Conservation (phyloP, 2,329 filamentous ascomycete species). For the Apiospora sp. region DNA sequence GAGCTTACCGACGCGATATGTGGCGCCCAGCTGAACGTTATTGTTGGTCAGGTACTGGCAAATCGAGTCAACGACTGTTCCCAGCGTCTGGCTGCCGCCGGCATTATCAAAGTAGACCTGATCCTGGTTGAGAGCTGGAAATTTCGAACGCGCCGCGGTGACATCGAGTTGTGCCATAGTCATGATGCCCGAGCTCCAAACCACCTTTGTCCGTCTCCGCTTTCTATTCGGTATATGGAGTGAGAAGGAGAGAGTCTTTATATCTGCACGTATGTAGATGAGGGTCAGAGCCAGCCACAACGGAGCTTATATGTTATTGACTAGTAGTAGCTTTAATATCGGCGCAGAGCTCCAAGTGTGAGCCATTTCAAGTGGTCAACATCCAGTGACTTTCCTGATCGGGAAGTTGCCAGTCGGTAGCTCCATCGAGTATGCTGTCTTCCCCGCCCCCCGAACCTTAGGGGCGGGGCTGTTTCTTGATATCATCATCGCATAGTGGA, state of each 20-base stretch:
- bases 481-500: slow-evolving; percentile 6
- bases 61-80: slow-evolving; percentile 71
- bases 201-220: neutral
- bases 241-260: neutral
- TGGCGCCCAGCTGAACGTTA: slow-evolving; percentile 80
- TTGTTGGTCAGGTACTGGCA: slow-evolving; percentile 69
- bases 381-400: neutral
- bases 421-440: slow-evolving; percentile 5
- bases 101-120: slow-evolving; percentile 83
- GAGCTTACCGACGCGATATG: slow-evolving; percentile 66
- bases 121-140: slow-evolving; percentile 71
- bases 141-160: slow-evolving; percentile 62
- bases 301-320: neutral
- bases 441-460: neutral
- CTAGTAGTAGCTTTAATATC: neutral
- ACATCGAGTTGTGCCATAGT: slow-evolving; percentile 58
- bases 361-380: neutral
- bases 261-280: neutral
- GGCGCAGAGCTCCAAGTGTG: neutral
- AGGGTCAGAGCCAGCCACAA: neutral
- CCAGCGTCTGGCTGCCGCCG: slow-evolving; percentile 76
- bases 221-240: neutral
- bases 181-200: neutral
- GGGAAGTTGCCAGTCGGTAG: slow-evolving; percentile 1
- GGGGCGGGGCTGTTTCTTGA: neutral